phyloP scores from a whole-genome alignment of 1,139 yeast genomes.

The Candida smagusa region DNA sequence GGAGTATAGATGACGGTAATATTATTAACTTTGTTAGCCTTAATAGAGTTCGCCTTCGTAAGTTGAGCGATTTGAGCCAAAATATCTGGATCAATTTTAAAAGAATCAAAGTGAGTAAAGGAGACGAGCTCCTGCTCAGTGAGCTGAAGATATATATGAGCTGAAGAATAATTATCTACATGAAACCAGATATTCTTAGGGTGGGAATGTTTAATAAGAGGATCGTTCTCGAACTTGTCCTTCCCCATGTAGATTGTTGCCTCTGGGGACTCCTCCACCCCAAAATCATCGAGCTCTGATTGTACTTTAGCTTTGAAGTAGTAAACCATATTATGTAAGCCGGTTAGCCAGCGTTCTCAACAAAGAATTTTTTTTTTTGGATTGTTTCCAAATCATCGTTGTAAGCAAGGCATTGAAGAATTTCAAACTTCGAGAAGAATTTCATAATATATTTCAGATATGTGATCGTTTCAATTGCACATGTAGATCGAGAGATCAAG shows the following conservation, averaged over 20 bases:
- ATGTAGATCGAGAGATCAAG: no score
- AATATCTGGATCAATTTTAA: slow-evolving; percentile 49
- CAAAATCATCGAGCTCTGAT: slow-evolving; percentile 29
- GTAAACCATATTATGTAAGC: slow-evolving; percentile 48
- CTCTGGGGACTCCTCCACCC: slow-evolving; percentile 15
- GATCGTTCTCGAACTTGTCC: slow-evolving; percentile 75
- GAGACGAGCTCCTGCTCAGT: slow-evolving; percentile 35
- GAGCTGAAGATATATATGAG: slow-evolving; percentile 73
- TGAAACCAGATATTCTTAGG: slow-evolving; percentile 81
- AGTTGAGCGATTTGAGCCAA: slow-evolving; percentile 67
- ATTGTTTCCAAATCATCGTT: no score
- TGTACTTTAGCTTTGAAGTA: slow-evolving; percentile 43
- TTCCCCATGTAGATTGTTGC: slow-evolving; percentile 64
- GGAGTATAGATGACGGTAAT: slow-evolving; percentile 74
- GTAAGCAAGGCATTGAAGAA: not conserved
- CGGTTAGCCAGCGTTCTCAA: not conserved
- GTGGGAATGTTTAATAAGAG: slow-evolving; percentile 65
- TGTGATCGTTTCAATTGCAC: no score
- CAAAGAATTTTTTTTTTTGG: no score
- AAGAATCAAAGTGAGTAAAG: slow-evolving; percentile 25
- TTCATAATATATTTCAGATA: not conserved
- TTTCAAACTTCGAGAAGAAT: not conserved
- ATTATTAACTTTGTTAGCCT: slow-evolving; percentile 71
- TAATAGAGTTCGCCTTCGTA: slow-evolving; percentile 77
- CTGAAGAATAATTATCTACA: slow-evolving; percentile 76